A percentile compares a stretch with the other conserved stretches of the same genome.
These are phyloP conservation scores for Macrocystidia cucumis DNA, from an alignment of 1,284 basidiomycete species.

Conservation along the genomic window DNA sequence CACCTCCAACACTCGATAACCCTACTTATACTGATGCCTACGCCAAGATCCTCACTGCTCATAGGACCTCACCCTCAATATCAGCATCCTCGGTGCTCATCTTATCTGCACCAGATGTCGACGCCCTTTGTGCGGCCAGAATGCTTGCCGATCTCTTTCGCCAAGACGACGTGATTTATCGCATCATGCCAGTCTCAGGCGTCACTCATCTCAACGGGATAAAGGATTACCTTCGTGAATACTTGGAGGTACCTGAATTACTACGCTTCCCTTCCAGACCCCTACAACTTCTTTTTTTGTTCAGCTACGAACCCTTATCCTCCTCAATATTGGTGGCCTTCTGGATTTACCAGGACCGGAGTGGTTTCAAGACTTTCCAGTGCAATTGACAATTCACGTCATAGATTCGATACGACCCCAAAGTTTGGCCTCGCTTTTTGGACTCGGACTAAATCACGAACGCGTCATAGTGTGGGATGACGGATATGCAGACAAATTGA, in stretches of 20 bases:
- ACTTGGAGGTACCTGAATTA: slow-evolving; percentile 57
- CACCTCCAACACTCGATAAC: slow-evolving; percentile 58
- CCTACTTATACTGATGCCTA: slow-evolving; percentile 74
- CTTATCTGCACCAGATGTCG: slow-evolving; percentile 84
- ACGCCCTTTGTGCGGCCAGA: slow-evolving; percentile 82
- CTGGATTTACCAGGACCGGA: slow-evolving; percentile 70
- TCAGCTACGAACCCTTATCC: slow-evolving; percentile 86
- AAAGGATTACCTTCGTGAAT: slow-evolving; percentile 59
- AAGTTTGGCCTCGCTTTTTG: slow-evolving; percentile 87
- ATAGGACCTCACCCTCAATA: slow-evolving; percentile 68
- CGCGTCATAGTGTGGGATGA: slow-evolving; percentile 88
- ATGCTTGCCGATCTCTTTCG: slow-evolving; percentile 89
- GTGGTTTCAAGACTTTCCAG: slow-evolving; percentile 69
- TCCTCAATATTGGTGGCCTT: slow-evolving; percentile 90
- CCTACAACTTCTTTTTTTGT: slow-evolving; percentile 1
- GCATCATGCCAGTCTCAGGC: slow-evolving; percentile 88
- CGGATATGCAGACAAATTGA: slow-evolving; percentile 61
- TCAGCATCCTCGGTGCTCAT: slow-evolving; percentile 80
- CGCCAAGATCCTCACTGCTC: slow-evolving; percentile 61
- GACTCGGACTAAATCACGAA: slow-evolving; percentile 60
- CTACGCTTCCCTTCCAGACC: slow-evolving; percentile 1
- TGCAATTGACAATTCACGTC: slow-evolving; percentile 72
- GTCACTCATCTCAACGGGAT: slow-evolving; percentile 58
- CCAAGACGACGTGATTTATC: slow-evolving; percentile 91
- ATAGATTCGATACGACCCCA: slow-evolving; percentile 93